A percentile compares a stretch with the other conserved stretches of the same genome.
These are phyloP conservation scores for Phoenix dactylifera DNA, from an alignment of 176 grass and related monocot species.

Conservation along the genomic window DNA sequence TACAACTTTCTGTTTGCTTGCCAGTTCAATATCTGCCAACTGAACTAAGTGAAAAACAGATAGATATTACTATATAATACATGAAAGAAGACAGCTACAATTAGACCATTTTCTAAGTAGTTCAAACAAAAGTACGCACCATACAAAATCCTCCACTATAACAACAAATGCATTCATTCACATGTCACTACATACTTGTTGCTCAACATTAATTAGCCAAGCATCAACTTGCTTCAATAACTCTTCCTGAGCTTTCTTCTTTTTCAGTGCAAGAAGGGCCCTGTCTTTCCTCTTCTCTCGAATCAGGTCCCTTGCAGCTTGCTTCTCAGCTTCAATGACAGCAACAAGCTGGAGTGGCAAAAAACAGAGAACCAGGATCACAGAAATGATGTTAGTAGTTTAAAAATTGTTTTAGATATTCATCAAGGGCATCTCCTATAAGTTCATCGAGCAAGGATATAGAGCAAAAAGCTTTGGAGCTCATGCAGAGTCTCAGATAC, in stretches of 20 bases:
- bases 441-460: too few species aligned
- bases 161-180: neutral
- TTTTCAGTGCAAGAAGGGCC: conserved; percentile 89
- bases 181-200: conserved; percentile 37
- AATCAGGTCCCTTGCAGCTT: conserved; percentile 76
- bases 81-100: too few species aligned
- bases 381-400: too few species aligned
- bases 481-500: too few species aligned
- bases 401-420: too few species aligned
- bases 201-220: conserved; percentile 93
- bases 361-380: neutral
- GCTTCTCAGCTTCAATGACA: conserved; percentile 90
- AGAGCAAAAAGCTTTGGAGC: too few species aligned
- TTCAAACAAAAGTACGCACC: neutral
- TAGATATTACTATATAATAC: too few species aligned
- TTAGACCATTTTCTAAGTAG: too few species aligned
- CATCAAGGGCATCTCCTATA: too few species aligned
- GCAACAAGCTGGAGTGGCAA: conserved; percentile 49
- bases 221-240: conserved; percentile 81
- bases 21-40: conserved; percentile 90
- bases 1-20: conserved; percentile 91
- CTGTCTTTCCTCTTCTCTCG: conserved; percentile 83
- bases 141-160: neutral
- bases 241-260: conserved; percentile 95
- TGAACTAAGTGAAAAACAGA: conserved; percentile 27